phyloP scores from a whole-genome alignment of 2,329 filamentous ascomycete genomes.

The Helotiales sp. region DNA sequence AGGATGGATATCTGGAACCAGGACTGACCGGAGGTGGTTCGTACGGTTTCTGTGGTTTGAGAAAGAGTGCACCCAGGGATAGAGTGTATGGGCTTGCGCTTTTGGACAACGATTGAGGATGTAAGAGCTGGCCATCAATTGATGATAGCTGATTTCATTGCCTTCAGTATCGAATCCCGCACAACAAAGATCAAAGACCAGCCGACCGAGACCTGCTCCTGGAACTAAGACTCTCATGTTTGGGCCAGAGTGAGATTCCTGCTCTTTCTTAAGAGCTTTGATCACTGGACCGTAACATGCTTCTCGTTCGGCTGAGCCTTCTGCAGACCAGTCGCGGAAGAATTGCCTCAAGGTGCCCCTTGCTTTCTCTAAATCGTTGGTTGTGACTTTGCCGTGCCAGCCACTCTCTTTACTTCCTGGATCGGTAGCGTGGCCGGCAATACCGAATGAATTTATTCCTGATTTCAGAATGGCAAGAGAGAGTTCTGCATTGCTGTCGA shows the following conservation, averaged over 20 bases:
- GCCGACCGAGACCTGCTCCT: slow-evolving; percentile 83
- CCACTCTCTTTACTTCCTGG: slow-evolving; percentile 43
- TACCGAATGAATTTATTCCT: slow-evolving; percentile 71
- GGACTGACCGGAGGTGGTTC: slow-evolving; percentile 76
- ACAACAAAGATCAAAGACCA: slow-evolving; percentile 85
- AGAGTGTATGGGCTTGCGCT: slow-evolving; percentile 71
- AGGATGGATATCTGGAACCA: slow-evolving; percentile 82
- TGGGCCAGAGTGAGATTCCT: slow-evolving; percentile 30
- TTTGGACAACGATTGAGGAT: slow-evolving; percentile 70
- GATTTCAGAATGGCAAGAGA: slow-evolving; percentile 77
- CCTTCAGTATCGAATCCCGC: slow-evolving; percentile 79
- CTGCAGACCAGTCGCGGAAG: slow-evolving; percentile 90
- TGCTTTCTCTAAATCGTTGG: slow-evolving; percentile 84
- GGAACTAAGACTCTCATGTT: slow-evolving; percentile 73
- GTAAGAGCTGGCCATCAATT: slow-evolving; percentile 83
- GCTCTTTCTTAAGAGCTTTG: slow-evolving; percentile 62
- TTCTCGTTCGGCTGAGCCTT: slow-evolving; percentile 75
- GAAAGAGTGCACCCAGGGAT: slow-evolving; percentile 86
- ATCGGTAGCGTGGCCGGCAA: slow-evolving; percentile 32
- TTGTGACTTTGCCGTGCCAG: slow-evolving; percentile 74
- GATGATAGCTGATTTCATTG: slow-evolving; percentile 96
- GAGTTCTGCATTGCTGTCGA: slow-evolving; percentile 85
- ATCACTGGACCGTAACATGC: slow-evolving; percentile 79
- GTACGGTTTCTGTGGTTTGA: slow-evolving; percentile 78
- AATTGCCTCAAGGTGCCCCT: slow-evolving; percentile 91